Evolutionary conservation across 257 asterid species (phyloP).

Genomic region (Rauvolfia tetraphylla): DNA sequence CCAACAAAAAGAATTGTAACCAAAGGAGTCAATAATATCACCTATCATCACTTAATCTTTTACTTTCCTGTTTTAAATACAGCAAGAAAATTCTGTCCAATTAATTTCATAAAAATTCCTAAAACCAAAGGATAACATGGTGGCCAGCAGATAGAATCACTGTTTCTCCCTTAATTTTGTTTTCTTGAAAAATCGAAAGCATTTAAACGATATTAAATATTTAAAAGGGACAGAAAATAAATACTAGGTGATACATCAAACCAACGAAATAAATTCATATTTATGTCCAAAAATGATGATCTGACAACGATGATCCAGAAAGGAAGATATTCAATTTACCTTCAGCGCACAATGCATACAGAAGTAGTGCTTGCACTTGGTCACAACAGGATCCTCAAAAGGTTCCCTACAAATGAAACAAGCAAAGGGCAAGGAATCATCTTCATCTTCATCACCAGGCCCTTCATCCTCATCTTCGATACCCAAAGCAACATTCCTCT

Average conservation of each 20-base stretch:
- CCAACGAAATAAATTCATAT: not conserved
- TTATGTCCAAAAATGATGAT: not conserved
- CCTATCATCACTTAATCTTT: not conserved
- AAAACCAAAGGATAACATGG: not conserved
- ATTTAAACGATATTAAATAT: not conserved
- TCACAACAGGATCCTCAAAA: constrained; percentile 80
- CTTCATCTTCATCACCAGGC: constrained; percentile 66
- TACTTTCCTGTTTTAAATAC: not conserved
- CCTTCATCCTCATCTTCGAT: constrained; percentile 51
- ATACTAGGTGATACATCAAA: not conserved
- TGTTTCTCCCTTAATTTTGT: not conserved
- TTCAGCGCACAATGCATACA: constrained; percentile 95
- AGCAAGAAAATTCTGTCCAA: not conserved
- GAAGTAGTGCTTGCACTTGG: constrained; percentile 95
- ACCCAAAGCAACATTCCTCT: constrained; percentile 57
- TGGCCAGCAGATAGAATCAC: not conserved
- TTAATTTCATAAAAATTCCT: not conserved
- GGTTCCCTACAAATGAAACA: constrained; percentile 91
- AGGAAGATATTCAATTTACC: constrained; percentile 34
- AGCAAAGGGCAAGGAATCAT: constrained; percentile 75
- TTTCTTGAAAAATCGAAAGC: not conserved
- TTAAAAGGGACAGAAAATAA: not conserved
- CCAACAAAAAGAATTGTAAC: constrained; percentile 12
- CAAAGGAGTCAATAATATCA: not conserved
- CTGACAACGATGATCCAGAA: constrained; percentile 11